Evolutionary conservation across 495 filamentous ascomycete species (phyloP), one percentile per base, ranked within the genome.

Genomic region (Hapsidospora chrysogenum): DNA sequence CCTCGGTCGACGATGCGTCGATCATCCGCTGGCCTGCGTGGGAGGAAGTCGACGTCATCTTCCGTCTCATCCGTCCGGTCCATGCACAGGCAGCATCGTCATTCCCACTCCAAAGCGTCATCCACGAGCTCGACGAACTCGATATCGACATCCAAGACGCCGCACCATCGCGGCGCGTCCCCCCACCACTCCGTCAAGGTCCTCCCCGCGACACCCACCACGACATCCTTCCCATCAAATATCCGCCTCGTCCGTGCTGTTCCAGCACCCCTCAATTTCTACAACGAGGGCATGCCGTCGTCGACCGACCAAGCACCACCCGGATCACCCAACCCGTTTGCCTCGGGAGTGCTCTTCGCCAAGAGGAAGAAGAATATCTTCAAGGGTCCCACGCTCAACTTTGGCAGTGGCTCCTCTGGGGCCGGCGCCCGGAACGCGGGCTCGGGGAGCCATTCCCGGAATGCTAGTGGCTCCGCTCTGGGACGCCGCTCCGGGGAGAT

Each of bases 21-120:
- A 16, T 72, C 70, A 7, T 68, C 69, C 16, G 83, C 44, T 9
- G 62, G 62, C n/a, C 66, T 96, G 14, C 74, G 87, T 27, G 92
- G 89, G 20, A 72, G 89, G 39, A 96, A 94, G 52, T 95, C 87
- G 2, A 96, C 89, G 3, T 95, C 87, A 4, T 94, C 85, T 2
- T 96, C 89, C 8, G 74, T 97, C 15, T 93, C 84, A 11, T 93
- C 85, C 0, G 77, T 96, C 41, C 76, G 87, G 29, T 89, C 80
- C 29, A 82, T 96, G 45, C 87, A 92, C 47, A 84, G 89, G 33
- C 85, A 92, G 46, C 84, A 92, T 34, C 23, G 23, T 6, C 85
- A 92, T 49, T 72, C 76, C 17, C 89, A 93, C 49, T 93, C 85
- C 8, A 95, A 94, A 50, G 85, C 89, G 3, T 89, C 81, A 11